Percentiles rank a stretch among this genome's conserved stretches.
phyloP scores from a whole-genome alignment of 305 asterid genomes.

The Fraxinus floribunda region DNA sequence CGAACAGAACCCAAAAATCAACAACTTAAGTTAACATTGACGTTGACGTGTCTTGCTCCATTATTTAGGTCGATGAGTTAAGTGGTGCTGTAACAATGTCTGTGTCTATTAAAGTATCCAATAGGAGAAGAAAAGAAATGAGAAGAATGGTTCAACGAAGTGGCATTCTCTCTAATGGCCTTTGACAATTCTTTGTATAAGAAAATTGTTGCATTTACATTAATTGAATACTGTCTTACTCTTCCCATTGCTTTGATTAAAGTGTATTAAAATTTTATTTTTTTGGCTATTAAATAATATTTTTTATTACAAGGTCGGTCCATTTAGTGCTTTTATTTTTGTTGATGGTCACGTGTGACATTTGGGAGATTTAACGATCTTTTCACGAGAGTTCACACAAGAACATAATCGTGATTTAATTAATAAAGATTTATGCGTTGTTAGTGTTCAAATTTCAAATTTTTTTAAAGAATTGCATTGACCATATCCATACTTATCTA shows the following conservation, averaged over 20 bases:
- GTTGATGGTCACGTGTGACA: neutral
- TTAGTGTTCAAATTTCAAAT: neutral
- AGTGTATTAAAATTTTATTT: neutral
- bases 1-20: too few relatives aligned
- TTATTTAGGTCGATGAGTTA: neutral
- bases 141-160: conserved; percentile 15
- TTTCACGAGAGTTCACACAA: neutral
- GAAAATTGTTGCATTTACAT: neutral
- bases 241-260: neutral
- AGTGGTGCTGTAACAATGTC: neutral
- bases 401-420: neutral
- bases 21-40: too few relatives aligned
- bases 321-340: neutral
- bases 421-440: neutral
- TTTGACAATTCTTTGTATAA: conserved; percentile 10
- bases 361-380: neutral
- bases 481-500: neutral
- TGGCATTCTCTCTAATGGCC: conserved; percentile 14
- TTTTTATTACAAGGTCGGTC: neutral
- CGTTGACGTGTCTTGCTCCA: neutral
- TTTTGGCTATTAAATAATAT: neutral
- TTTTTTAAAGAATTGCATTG: neutral
- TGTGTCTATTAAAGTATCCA: neutral
- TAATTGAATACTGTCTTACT: neutral
- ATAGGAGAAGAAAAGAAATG: neutral